Base-by-base conservation (phyloP, 176 grass and related monocot genomes). In the Paspalum vaginatum region DNA sequence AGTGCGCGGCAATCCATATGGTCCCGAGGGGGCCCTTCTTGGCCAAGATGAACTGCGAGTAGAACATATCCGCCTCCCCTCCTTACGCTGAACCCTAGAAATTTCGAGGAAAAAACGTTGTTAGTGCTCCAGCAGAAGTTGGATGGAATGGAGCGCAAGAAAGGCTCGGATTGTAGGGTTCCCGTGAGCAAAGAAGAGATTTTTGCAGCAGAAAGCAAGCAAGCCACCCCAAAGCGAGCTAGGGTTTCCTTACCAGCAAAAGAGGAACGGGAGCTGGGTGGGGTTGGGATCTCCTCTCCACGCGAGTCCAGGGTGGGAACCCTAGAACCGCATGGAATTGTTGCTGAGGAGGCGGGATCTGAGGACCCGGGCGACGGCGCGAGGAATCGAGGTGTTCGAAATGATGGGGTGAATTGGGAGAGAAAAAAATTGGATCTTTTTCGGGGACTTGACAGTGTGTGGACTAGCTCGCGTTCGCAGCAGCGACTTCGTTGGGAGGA, bases 1-100 rank as follows among this genome's bases (percentile, higher is more conserved):
- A 87, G 86, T 99, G 97, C 17, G 97, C 97, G 5, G 97, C 97
- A 60, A 99, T 99, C 97, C 97, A 99, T 91, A 99, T 99, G 13
- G 97, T 99, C 54, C 97, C 97, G 21, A 99, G 97, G 2, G 97
- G 97, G 9, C 97, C 97, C 68, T 99, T 99, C 85, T 99, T 99
- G 79, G 97, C 97, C 92, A 99, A 90, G 61, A 99, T 99, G 90
- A 99, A 99, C 97, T 99, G 97, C 14, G 97, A 99, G 75, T 99
- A 99, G 85, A 99, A 99, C 97, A 99, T 99, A 21, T 93, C 84
- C 79, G 51, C 24, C 65, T 62, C 40, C 78, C 79, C 47, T 78
- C 74, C 85, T 83, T 24, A 50, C 68, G 4, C 70, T 42, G 78
- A 80, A 75, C 85, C 70, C 88, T 87, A 77, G 55, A 9, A 67